phyloP scores from a whole-genome alignment of 2,329 filamentous ascomycete genomes.

The Xylogone sp. region DNA sequence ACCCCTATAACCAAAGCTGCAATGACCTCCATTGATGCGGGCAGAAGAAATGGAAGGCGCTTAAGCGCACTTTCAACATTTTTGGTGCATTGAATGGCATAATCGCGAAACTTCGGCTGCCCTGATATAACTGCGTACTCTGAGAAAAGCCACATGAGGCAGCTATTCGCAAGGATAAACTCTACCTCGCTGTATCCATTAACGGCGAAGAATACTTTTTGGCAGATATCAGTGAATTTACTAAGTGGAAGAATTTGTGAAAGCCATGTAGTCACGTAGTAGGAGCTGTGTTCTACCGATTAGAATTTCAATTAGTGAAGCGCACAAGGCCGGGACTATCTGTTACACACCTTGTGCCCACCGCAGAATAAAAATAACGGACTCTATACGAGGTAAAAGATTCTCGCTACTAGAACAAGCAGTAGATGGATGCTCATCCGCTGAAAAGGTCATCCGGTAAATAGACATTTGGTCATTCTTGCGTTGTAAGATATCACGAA shows the following conservation, averaged over 20 bases:
- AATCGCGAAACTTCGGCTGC: conserved; percentile 16
- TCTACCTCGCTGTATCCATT: conserved; percentile 29
- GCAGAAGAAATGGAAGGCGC: conserved; percentile 28
- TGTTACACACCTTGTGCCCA: conserved; percentile 35
- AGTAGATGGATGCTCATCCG: too few species aligned
- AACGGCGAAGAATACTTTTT: conserved; percentile 33
- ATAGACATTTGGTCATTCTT: too few species aligned
- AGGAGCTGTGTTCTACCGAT: not conserved
- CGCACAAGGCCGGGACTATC: too few species aligned
- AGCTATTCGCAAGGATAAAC: conserved; percentile 33
- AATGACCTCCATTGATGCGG: conserved; percentile 29
- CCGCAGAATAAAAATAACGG: too few species aligned
- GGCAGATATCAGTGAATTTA: conserved; percentile 28
- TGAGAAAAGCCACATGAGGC: conserved; percentile 31
- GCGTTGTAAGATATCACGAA: not conserved
- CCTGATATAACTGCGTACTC: conserved; percentile 27
- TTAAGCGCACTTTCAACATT: conserved; percentile 25
- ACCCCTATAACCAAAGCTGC: conserved; percentile 33
- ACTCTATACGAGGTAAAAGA: too few species aligned
- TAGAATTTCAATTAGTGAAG: conserved; percentile 1
- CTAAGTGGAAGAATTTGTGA: conserved; percentile 29
- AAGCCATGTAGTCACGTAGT: conserved; percentile 19
- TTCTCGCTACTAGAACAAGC: too few species aligned
- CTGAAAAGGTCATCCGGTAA: too few species aligned
- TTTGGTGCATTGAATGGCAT: conserved; percentile 21